Evolutionary conservation across 2,329 filamentous ascomycete genomes (phyloP).

Genomic region (Diatrype stigma): DNA sequence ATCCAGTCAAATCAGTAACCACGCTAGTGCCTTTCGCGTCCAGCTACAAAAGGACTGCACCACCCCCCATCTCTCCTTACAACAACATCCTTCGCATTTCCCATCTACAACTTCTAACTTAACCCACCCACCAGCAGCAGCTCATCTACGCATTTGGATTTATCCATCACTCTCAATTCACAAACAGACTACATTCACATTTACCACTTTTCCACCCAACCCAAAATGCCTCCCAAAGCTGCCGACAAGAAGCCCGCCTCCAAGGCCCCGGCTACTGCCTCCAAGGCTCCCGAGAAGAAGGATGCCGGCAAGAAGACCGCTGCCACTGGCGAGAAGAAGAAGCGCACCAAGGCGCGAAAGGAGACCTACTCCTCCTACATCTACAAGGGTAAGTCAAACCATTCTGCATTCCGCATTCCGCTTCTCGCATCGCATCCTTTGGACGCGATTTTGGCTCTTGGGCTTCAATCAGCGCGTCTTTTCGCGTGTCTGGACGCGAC

Average conservation of each 20-base stretch:
- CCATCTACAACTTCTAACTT: slow-evolving; percentile 41
- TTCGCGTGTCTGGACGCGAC: no score
- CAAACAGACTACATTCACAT: slow-evolving; percentile 11
- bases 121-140: slow-evolving; percentile 28
- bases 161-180: slow-evolving; percentile 19
- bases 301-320: slow-evolving; percentile 99
- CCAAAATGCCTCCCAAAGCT: slow-evolving; percentile 94
- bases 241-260: slow-evolving; percentile 98
- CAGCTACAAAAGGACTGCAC: slow-evolving; percentile 59
- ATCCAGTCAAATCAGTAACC: slow-evolving; percentile 52
- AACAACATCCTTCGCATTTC: slow-evolving; percentile 14
- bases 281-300: slow-evolving; percentile 86
- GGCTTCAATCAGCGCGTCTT: not conserved
- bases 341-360: slow-evolving; percentile 99
- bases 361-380: slow-evolving; percentile 99
- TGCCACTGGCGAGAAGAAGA: slow-evolving; percentile 97
- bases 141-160: slow-evolving; percentile 20
- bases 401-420: no score
- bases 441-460: not conserved
- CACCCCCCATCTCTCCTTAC: slow-evolving; percentile 42
- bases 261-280: slow-evolving; percentile 81
- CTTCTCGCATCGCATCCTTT: no score
- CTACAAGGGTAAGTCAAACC: slow-evolving; percentile 80
- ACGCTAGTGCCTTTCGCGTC: slow-evolving; percentile 45
- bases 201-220: slow-evolving; percentile 10